Conservation (phyloP, 2,329 filamentous ascomycete genomes). For the Scleromitrula shiraiana region DNA sequence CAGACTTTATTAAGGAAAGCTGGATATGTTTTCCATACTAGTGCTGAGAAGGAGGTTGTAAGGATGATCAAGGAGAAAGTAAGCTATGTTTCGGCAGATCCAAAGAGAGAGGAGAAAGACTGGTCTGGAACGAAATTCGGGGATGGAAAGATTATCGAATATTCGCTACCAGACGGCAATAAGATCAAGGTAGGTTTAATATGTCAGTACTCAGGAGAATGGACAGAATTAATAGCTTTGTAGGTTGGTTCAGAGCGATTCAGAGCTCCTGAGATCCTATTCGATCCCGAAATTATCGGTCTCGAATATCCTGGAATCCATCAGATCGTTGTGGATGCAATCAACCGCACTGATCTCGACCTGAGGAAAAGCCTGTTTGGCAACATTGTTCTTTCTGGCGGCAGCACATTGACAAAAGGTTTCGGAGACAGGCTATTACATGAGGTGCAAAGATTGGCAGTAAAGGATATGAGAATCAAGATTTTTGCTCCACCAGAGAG, state of each 20-base stretch:
- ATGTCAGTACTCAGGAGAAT: neutral
- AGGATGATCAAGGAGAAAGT: conserved; percentile 93
- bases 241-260: conserved; percentile 90
- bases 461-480: conserved; percentile 99
- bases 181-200: conserved; percentile 67
- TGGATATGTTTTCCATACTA: conserved; percentile 93
- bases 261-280: conserved; percentile 91
- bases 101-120: conserved; percentile 91
- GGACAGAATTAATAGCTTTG: conserved; percentile 12
- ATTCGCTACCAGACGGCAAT: conserved; percentile 84
- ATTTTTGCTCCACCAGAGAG: conserved; percentile 96
- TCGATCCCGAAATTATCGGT: conserved; percentile 94
- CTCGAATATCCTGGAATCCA: conserved; percentile 95
- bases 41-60: conserved; percentile 98
- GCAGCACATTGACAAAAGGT: conserved; percentile 91
- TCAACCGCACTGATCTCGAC: conserved; percentile 91
- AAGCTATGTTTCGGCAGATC: conserved; percentile 84
- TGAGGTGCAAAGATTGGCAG: conserved; percentile 86
- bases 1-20: conserved; percentile 86
- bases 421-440: conserved; percentile 89
- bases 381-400: conserved; percentile 95
- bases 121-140: conserved; percentile 77
- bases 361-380: conserved; percentile 87
- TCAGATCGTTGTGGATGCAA: conserved; percentile 95
- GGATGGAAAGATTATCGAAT: conserved; percentile 73